These are phyloP conservation scores for Thielaviopsis musarum DNA, from an alignment of 2,329 filamentous ascomycete genomes.

Conservation along the genomic window DNA sequence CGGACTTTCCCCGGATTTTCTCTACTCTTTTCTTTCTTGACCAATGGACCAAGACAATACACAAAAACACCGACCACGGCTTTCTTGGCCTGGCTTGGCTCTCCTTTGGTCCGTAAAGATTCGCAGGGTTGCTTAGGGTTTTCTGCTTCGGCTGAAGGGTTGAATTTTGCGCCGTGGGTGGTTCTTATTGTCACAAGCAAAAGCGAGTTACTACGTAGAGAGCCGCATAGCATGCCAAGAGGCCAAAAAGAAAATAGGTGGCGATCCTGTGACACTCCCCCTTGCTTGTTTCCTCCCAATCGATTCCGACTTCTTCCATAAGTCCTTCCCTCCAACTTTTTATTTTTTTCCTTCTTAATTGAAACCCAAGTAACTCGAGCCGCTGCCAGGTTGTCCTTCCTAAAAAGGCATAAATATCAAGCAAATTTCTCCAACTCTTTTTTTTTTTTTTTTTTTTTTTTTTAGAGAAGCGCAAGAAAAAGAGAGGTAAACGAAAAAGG, in stretches of 20 bases:
- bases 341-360: constrained; percentile 10
- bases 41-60: neutral
- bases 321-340: constrained; percentile 18
- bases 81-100: constrained; percentile 48
- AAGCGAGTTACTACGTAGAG: too few species aligned
- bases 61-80: constrained; percentile 7
- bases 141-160: too few species aligned
- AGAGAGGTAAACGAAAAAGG: neutral
- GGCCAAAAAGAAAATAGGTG: neutral
- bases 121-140: too few species aligned
- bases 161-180: too few species aligned
- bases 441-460: too few species aligned
- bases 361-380: neutral
- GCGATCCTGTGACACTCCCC: neutral
- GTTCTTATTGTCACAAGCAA: too few species aligned
- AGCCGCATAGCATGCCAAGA: neutral
- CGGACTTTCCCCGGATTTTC: neutral
- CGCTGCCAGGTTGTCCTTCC: neutral
- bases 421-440: constrained; percentile 18
- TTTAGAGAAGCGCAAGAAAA: neutral
- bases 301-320: neutral
- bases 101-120: constrained; percentile 46
- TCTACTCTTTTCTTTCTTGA: neutral
- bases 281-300: neutral
- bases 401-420: neutral